phyloP scores from a whole-genome alignment of 495 filamentous ascomycete species.

The Xylaria flabelliformis region DNA sequence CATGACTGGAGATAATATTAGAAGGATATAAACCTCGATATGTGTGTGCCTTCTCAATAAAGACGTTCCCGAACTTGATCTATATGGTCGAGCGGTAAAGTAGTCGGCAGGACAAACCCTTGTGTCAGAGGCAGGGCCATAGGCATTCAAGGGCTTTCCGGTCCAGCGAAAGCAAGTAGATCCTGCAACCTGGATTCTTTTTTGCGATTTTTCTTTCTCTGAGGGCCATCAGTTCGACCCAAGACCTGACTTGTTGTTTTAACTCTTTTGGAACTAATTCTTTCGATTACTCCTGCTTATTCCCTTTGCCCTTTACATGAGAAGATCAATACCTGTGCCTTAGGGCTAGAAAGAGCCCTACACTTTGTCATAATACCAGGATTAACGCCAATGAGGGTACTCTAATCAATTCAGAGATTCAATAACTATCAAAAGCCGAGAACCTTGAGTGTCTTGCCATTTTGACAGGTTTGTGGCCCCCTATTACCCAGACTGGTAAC shows the following conservation, averaged over 20 bases:
- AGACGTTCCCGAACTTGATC: conserved; percentile 1
- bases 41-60: neutral
- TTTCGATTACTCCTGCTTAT: neutral
- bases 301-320: neutral
- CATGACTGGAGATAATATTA: neutral
- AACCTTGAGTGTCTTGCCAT: neutral
- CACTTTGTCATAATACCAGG: neutral
- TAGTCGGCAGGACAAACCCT: conserved; percentile 2
- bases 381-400: neutral
- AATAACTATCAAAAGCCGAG: neutral
- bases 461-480: neutral
- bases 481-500: neutral
- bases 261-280: neutral
- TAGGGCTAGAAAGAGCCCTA: neutral
- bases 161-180: neutral
- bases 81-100: conserved; percentile 3
- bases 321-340: neutral
- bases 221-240: neutral
- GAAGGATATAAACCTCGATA: neutral
- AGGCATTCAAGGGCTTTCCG: conserved; percentile 1
- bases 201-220: neutral
- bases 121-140: conserved; percentile 7
- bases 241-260: neutral
- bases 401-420: neutral
- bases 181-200: neutral